phyloP scores from a whole-genome alignment of 192 early-diverging fungal species.

The Anaeromyces robustus region DNA sequence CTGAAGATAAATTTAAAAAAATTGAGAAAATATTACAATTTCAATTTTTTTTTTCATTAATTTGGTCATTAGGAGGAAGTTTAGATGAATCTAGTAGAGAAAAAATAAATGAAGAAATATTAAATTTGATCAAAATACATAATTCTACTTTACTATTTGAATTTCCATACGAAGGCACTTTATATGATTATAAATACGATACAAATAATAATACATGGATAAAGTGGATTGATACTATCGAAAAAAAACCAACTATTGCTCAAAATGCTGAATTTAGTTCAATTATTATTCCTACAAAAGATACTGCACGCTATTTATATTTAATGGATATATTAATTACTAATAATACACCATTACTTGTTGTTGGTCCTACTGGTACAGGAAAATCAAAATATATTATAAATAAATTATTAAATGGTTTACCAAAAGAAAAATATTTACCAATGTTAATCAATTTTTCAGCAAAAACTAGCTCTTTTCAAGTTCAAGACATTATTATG shows the following conservation, averaged over 20 bases:
- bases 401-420: constrained; percentile 29
- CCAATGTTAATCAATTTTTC: constrained; percentile 47
- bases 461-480: constrained; percentile 32
- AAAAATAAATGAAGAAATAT: constrained; percentile 27
- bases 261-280: constrained; percentile 33
- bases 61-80: constrained; percentile 40
- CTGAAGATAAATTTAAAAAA: neutral
- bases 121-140: constrained; percentile 4
- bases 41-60: constrained; percentile 28
- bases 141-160: constrained; percentile 5
- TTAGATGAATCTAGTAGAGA: constrained; percentile 25
- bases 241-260: constrained; percentile 17
- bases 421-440: constrained; percentile 28
- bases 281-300: constrained; percentile 44
- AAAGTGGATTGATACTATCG: constrained; percentile 33
- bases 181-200: constrained; percentile 34
- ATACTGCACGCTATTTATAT: constrained; percentile 43
- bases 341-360: constrained; percentile 25
- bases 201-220: constrained; percentile 18
- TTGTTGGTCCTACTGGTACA: constrained; percentile 44
- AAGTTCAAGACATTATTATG: constrained; percentile 45
- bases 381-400: constrained; percentile 46
- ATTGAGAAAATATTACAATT: constrained; percentile 15
- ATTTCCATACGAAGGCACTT: constrained; percentile 19
- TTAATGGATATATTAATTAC: constrained; percentile 36